Conservation (phyloP, 2,329 filamentous ascomycete species). For the Tolypocladium capitatum region DNA sequence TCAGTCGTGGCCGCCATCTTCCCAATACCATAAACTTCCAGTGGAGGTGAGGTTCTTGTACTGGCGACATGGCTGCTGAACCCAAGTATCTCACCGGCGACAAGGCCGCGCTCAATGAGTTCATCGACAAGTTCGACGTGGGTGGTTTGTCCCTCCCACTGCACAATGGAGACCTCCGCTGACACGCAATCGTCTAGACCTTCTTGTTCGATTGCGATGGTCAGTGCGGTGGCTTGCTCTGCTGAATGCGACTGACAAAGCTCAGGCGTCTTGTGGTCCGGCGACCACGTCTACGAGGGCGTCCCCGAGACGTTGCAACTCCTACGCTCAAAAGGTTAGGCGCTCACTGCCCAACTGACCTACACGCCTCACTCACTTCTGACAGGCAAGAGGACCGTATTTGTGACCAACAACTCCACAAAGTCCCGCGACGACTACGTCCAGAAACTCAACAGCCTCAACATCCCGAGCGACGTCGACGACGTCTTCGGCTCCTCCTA, state of each 20-base stretch:
- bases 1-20: neutral
- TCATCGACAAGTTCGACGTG: conserved; percentile 87
- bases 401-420: conserved; percentile 98
- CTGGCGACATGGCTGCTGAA: conserved; percentile 12
- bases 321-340: conserved; percentile 62
- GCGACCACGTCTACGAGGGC: conserved; percentile 76
- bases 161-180: neutral
- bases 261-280: conserved; percentile 88
- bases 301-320: conserved; percentile 76
- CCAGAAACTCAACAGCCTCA: conserved; percentile 73
- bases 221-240: conserved; percentile 24
- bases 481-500: conserved; percentile 96
- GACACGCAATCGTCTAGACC: conserved; percentile 38
- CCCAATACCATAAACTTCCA: too few species aligned
- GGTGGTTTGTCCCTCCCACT: conserved; percentile 24
- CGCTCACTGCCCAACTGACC: neutral
- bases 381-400: conserved; percentile 78
- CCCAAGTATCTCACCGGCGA: conserved; percentile 69
- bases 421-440: conserved; percentile 89
- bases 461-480: conserved; percentile 67
- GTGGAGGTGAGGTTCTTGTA: neutral
- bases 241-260: neutral
- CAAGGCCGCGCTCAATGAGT: conserved; percentile 60
- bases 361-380: neutral
- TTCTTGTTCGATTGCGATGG: conserved; percentile 98